Conservation (phyloP, 441 rosid genomes). For the Kokia cookei region DNA sequence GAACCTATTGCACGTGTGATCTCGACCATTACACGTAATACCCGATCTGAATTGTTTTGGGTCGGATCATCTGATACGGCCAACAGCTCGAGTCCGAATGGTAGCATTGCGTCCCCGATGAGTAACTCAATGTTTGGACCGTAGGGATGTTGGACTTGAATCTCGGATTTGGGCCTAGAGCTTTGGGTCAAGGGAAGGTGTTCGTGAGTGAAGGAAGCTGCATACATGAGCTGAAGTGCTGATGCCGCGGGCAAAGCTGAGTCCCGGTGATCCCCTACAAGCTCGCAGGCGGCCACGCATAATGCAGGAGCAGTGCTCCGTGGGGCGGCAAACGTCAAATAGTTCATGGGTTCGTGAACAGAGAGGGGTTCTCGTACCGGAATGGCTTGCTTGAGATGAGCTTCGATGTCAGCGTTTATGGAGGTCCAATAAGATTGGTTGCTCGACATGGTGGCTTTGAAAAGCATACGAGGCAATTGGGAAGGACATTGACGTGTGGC, state of each 20-base stretch:
- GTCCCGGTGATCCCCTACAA: conserved; percentile 42
- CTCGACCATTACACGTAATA: conserved; percentile 39
- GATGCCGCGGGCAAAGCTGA: conserved; percentile 48
- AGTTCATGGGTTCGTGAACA: conserved; percentile 47
- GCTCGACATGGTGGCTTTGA: conserved; percentile 1
- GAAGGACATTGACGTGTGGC: neutral
- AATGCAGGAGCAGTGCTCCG: conserved; percentile 35
- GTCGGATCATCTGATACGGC: conserved; percentile 14
- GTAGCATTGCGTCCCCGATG: conserved; percentile 33
- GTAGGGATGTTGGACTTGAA: neutral
- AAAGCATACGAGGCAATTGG: neutral
- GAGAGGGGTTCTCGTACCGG: conserved; percentile 20
- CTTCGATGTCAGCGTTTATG: conserved; percentile 24
- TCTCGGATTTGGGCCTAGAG: conserved; percentile 11
- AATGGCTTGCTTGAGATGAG: conserved; percentile 34
- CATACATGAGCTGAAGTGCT: conserved; percentile 37
- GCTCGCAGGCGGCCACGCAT: conserved; percentile 54
- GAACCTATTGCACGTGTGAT: conserved; percentile 43
- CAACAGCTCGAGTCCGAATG: conserved; percentile 44
- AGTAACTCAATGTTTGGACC: conserved; percentile 40
- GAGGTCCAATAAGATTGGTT: conserved; percentile 25
- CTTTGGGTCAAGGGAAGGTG: conserved; percentile 18
- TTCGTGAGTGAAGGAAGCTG: conserved; percentile 32
- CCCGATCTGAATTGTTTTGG: neutral
- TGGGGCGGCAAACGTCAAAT: conserved; percentile 34